Evolutionary conservation across 2,329 filamentous ascomycete species (phyloP).

Genomic region (Hyphodiscus sp.): DNA sequence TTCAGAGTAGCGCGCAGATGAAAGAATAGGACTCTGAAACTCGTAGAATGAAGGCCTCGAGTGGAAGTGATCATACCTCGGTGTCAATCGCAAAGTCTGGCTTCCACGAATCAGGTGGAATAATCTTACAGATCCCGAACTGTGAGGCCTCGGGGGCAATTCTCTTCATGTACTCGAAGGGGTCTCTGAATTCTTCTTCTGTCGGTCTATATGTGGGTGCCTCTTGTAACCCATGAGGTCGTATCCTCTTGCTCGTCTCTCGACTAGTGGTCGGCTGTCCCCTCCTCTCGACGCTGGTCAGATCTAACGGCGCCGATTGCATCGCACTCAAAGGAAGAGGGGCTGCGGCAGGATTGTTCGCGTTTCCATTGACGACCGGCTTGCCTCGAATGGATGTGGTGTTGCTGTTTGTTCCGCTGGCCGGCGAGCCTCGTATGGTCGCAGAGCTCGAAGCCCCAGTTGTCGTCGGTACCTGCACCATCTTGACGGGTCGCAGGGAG

Average conservation of each 20-base stretch:
- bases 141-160: conserved; percentile 79
- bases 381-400: conserved; percentile 24
- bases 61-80: conserved; percentile 53
- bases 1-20: neutral
- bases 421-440: conserved; percentile 27
- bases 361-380: conserved; percentile 21
- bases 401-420: conserved; percentile 21
- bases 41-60: neutral
- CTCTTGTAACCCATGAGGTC: conserved; percentile 80
- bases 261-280: conserved; percentile 72
- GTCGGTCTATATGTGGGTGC: conserved; percentile 88
- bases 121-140: conserved; percentile 92
- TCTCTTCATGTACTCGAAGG: conserved; percentile 87
- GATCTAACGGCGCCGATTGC: conserved; percentile 57
- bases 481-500: conserved; percentile 12
- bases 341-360: conserved; percentile 27
- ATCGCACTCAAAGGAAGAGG: conserved; percentile 30
- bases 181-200: conserved; percentile 90
- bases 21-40: neutral
- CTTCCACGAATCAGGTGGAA: conserved; percentile 90
- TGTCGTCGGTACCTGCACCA: conserved; percentile 29
- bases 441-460: conserved; percentile 22
- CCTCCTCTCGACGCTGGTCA: conserved; percentile 85
- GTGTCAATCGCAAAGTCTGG: conserved; percentile 95
- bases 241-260: conserved; percentile 68